Conservation (phyloP, 768 basidiomycete species). For the Phaeotremella skinneri region DNA sequence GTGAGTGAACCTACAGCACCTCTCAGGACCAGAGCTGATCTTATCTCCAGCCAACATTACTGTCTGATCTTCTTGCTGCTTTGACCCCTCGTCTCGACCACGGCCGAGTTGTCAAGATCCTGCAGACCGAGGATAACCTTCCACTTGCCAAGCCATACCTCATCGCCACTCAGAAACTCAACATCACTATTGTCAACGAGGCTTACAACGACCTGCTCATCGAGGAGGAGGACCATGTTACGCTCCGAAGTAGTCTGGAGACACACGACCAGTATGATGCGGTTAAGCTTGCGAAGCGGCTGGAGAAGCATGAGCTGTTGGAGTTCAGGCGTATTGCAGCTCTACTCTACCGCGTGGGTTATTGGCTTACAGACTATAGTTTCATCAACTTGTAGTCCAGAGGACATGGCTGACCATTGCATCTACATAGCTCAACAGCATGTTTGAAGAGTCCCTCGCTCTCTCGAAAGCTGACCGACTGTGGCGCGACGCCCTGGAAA, state of each 20-base stretch:
- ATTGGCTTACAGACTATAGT: background rate
- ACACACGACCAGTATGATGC: constrained; percentile 98
- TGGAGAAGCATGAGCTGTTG: constrained; percentile 85
- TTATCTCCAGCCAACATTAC: constrained; percentile 83
- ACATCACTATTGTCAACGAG: constrained; percentile 95
- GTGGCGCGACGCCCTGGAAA: constrained; percentile 94
- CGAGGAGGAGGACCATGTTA: constrained; percentile 98
- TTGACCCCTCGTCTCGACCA: constrained; percentile 94
- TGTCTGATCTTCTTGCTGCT: constrained; percentile 89
- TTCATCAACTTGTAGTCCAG: background rate
- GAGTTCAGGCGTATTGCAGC: constrained; percentile 94
- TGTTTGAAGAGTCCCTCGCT: constrained; percentile 95
- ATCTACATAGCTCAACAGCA: constrained; percentile 78
- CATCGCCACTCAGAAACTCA: constrained; percentile 93
- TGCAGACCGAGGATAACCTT: constrained; percentile 76
- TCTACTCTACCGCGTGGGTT: constrained; percentile 83
- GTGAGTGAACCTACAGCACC: constrained; percentile 13
- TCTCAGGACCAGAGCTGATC: background rate
- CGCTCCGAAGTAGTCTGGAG: constrained; percentile 93
- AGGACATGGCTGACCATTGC: background rate
- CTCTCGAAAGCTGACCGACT: constrained; percentile 94
- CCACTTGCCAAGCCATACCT: constrained; percentile 94
- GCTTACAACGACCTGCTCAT: constrained; percentile 98
- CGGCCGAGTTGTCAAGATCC: constrained; percentile 89
- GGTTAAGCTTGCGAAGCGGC: constrained; percentile 72